Percentiles rank a stretch among this genome's conserved stretches.
Conservation (phyloP, 371 early-diverging fungal genomes). For the Mortierella sp. region DNA sequence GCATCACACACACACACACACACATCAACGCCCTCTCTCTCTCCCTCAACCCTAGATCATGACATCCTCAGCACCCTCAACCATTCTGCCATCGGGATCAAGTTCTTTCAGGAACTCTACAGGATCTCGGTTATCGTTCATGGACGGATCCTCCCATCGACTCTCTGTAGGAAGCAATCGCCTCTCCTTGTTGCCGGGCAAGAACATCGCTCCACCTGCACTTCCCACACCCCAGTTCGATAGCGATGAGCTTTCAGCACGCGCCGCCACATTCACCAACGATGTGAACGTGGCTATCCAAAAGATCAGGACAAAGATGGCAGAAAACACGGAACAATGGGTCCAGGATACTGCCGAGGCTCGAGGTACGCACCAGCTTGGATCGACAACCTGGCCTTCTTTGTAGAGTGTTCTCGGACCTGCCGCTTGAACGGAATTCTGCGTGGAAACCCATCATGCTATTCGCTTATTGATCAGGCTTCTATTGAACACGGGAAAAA, state of each 20-base stretch:
- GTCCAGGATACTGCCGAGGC: constrained; percentile 28
- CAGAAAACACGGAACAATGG: constrained; percentile 35
- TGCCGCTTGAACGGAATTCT: too few species aligned
- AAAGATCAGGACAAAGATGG: constrained; percentile 36
- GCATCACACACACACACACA: background rate
- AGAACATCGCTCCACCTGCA: constrained; percentile 7
- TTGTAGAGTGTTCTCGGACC: too few species aligned
- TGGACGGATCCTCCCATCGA: constrained; percentile 16
- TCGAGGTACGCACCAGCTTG: constrained; percentile 13
- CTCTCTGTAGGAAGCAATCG: constrained; percentile 27
- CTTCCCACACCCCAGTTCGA: constrained; percentile 34
- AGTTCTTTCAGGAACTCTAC: background rate
- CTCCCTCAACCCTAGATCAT: too few species aligned
- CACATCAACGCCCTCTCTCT: too few species aligned
- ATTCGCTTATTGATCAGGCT: background rate
- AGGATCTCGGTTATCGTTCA: constrained; percentile 8
- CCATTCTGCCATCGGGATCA: too few species aligned
- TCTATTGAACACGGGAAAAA: too few species aligned
- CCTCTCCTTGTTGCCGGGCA: constrained; percentile 23
- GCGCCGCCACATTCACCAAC: constrained; percentile 23
- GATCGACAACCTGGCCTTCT: too few species aligned
- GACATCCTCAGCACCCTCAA: constrained; percentile 4
- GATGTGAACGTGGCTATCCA: constrained; percentile 32
- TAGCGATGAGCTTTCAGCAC: constrained; percentile 31
- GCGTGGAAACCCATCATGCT: too few species aligned